Base-by-base conservation (phyloP, 768 basidiomycete genomes). In the Vararia minispora region DNA sequence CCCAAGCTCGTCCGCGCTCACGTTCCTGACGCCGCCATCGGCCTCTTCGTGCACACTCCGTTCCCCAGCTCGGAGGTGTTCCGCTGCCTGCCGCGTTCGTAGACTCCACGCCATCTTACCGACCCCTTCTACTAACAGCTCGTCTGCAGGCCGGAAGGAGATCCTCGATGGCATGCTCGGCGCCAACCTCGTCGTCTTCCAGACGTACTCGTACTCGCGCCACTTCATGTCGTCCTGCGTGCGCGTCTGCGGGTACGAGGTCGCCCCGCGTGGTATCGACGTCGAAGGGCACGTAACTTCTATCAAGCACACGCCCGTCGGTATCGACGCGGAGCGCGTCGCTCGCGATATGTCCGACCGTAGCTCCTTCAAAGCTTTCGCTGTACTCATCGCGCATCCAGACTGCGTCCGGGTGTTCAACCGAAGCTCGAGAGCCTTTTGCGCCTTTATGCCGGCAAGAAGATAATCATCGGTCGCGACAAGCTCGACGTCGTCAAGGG, bases 401-500 rank as follows among this genome's bases (percentile, higher is more conserved):
- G 78, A 7, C 66, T 76, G 28, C 67, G 80, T 1, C 79, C 88
- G 0, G 90, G 89, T 5, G 80, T 98, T 43, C 63, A 74, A 39
- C 92, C 92, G n/a, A 95, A 94, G 59, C 66, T 94, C 13, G 84
- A 84, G 33, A 81, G 89, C 2, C 71, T 98, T 0, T 66, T 78
- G 20, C 67, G 76, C 14, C 59, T 97, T 11, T 99, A 99, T 58
- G 80, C 88, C 47, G 88, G 86, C 45, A 97, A 97, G 72, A 97
- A 97, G 71, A 97, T 99, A 53, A 91, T 99, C 40, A 86, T 98
- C 10, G 94, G 90, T 13, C 72, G 94, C 6, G 94, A 99, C 60
- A 99, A 99, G 65, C 71, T 98, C 28, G 94, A 98, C 52, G 87
- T 91, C n/a, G 91, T 95, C 51, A 97, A 97, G 64, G 94, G 94